Evolutionary conservation across 2,329 filamentous ascomycete species (phyloP).

Genomic region (Monosporascus sp.): DNA sequence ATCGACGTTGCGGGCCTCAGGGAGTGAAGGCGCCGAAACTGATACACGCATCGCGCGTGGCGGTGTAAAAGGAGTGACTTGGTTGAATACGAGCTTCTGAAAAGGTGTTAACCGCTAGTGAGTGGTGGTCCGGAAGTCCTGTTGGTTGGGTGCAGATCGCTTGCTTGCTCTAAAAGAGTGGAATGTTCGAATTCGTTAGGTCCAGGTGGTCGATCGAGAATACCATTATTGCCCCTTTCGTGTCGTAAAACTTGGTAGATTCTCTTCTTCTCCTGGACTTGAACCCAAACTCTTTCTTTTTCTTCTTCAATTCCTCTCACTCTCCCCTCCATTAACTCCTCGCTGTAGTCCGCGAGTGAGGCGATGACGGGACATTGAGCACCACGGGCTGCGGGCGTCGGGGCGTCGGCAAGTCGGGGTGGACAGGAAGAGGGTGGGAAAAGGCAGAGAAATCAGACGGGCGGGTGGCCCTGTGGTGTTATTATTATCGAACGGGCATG

Average conservation of each 20-base stretch:
- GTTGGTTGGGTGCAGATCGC: slow-evolving; percentile 17
- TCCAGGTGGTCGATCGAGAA: neutral
- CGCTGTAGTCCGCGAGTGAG: neutral
- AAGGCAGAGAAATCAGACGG: neutral
- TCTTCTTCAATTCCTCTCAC: neutral
- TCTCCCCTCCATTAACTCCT: neutral
- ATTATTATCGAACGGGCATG: neutral
- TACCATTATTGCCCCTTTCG: neutral
- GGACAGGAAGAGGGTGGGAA: neutral
- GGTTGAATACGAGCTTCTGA: slow-evolving; percentile 27
- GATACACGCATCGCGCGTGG: slow-evolving; percentile 41
- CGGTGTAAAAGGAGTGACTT: slow-evolving; percentile 24
- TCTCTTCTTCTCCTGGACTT: neutral
- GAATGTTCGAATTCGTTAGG: neutral
- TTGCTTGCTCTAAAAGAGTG: slow-evolving; percentile 5
- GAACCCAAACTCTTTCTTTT: neutral
- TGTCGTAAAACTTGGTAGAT: too few relatives aligned
- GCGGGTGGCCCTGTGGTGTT: neutral
- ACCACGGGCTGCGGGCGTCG: neutral
- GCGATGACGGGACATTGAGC: neutral
- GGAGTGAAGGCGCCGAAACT: slow-evolving; percentile 41
- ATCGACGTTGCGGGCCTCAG: slow-evolving; percentile 36
- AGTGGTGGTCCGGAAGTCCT: neutral
- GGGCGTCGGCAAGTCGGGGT: neutral
- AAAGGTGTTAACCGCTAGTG: slow-evolving; percentile 17